Base-by-base conservation (phyloP, 306 rosid genomes). In the Lablab purpureus region DNA sequence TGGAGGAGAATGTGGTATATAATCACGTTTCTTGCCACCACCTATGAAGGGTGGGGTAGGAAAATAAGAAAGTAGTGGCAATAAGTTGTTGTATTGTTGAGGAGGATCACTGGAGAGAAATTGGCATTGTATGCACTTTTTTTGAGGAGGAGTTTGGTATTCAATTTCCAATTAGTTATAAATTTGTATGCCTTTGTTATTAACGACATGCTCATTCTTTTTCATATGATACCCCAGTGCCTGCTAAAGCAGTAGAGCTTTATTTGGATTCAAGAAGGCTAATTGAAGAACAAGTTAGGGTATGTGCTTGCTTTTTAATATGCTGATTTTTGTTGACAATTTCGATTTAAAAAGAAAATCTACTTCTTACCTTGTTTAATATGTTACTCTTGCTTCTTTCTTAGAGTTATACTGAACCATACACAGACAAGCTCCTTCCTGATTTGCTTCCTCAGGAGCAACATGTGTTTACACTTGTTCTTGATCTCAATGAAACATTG, bases 401-500 rank as follows among this genome's bases (percentile, higher is more conserved):
- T 27, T 81, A 95, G 99, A 87, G 91, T 79, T 93, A 89, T 76
- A 87, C 97, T 0, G 99, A 95, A 79, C 99, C 99, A 76, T 91
- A 85, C 14, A 74, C 97, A 4, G 99, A 95, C 67, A 93, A 91
- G 89, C 99, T 95, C 84, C 99, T 95, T 89, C 99, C 99, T 47
- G 98, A 95, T 80, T 85, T 93, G 92, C 94, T 81, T 79, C 98
- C 98, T 76, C 74, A 85, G 81, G 98, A 95, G 80, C 87, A 62
- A 30, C 96, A 91, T 69, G 97, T 89, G 76, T 91, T 91, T 85
- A 95, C 99, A 32, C 99, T 95, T 56, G 99, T 93, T 87, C 85
- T 95, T 76, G 99, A 95, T 93, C 89, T 95, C 40, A 92, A 95
- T 43, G 99, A 93, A 87, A 95, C 99, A 13, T 84, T 93, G 76